phyloP scores from a whole-genome alignment of 495 filamentous ascomycete genomes.

The Symbiotaphrina buchneri region DNA sequence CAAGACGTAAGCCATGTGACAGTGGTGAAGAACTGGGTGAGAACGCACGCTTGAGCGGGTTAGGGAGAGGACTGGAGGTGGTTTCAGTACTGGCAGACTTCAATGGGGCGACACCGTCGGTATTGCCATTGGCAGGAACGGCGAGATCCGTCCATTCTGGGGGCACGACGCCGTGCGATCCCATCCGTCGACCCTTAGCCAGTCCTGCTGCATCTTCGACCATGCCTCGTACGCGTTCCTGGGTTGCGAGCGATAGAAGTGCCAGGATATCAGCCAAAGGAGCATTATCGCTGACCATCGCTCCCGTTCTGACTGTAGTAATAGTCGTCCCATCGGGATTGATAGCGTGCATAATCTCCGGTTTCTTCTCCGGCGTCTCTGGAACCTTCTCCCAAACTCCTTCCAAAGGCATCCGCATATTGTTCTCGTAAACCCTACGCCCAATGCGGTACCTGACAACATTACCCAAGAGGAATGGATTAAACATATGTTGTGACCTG shows the following conservation, averaged over 20 bases:
- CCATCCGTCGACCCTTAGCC: slow-evolving; percentile 37
- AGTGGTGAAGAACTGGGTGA: background rate
- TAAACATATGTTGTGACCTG: slow-evolving; percentile 4
- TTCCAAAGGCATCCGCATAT: slow-evolving; percentile 39
- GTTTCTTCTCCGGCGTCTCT: slow-evolving; percentile 8
- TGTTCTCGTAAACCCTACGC: slow-evolving; percentile 24
- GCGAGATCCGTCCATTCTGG: slow-evolving; percentile 45
- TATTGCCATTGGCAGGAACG: slow-evolving; percentile 6
- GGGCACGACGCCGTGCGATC: slow-evolving; percentile 51
- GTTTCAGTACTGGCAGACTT: slow-evolving; percentile 9
- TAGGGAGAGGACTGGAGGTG: slow-evolving; percentile 16
- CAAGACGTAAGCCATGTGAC: slow-evolving; percentile 6
- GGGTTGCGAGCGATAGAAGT: slow-evolving; percentile 50
- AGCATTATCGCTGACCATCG: slow-evolving; percentile 41
- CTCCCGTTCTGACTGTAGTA: slow-evolving; percentile 25
- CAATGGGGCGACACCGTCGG: slow-evolving; percentile 11
- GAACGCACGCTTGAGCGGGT: slow-evolving; percentile 36
- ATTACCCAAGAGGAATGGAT: slow-evolving; percentile 30
- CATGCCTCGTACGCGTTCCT: slow-evolving; percentile 43
- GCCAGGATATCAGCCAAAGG: slow-evolving; percentile 52
- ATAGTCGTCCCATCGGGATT: slow-evolving; percentile 24
- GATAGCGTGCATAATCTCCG: slow-evolving; percentile 12
- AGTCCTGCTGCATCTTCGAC: slow-evolving; percentile 47
- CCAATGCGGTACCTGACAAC: slow-evolving; percentile 18
- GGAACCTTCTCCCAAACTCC: slow-evolving; percentile 32